Conservation (phyloP, 306 rosid species). For the Cucurbita argyrosperma region DNA sequence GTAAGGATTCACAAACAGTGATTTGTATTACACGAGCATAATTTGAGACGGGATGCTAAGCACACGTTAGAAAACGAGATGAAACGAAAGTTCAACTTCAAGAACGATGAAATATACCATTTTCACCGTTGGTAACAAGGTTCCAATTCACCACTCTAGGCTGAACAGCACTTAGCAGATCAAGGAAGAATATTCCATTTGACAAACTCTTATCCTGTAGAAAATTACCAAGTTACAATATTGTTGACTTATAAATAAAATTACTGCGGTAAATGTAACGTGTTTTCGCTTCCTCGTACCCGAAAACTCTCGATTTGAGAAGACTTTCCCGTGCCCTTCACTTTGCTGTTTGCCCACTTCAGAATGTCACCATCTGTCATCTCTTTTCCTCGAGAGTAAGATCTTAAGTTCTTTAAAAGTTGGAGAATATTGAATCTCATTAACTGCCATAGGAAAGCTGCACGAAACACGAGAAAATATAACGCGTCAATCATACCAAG, state of each 20-base stretch:
- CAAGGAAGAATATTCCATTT: constrained; percentile 76
- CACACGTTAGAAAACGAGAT: not conserved
- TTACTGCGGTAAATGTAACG: not conserved
- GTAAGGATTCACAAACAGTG: not conserved
- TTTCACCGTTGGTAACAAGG: constrained; percentile 87
- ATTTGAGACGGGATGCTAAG: no score
- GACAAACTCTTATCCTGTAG: constrained; percentile 76
- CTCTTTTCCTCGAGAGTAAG: constrained; percentile 83
- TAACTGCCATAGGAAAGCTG: constrained; percentile 95
- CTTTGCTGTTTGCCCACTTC: constrained; percentile 74
- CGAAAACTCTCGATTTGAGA: constrained; percentile 74
- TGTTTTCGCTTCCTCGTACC: constrained; percentile 19
- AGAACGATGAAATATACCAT: constrained; percentile 31
- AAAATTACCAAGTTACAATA: constrained; percentile 1
- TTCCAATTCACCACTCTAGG: constrained; percentile 97
- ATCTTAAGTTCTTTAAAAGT: constrained; percentile 68
- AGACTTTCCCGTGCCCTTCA: constrained; percentile 60
- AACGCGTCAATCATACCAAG: not conserved
- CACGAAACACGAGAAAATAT: not conserved
- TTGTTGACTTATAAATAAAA: not conserved
- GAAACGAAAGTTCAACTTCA: not conserved
- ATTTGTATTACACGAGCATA: not conserved
- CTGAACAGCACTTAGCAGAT: constrained; percentile 93
- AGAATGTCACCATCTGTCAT: constrained; percentile 74
- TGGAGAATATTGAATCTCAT: constrained; percentile 87